Evolutionary conservation across 2,329 filamentous ascomycete genomes (phyloP).

Genomic region (Sarocladium strictum): DNA sequence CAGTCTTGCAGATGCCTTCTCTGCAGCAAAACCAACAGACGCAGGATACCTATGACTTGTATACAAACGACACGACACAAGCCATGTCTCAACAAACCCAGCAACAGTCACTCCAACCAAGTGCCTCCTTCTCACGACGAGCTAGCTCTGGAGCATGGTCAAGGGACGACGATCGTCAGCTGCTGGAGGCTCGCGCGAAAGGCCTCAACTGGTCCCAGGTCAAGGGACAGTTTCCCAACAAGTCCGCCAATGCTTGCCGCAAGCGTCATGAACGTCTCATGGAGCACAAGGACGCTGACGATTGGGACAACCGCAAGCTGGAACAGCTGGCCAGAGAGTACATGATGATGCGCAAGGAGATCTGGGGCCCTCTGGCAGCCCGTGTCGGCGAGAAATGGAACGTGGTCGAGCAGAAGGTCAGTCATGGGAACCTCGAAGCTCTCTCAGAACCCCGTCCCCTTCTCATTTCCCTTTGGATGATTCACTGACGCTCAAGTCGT

Average conservation of each 20-base stretch:
- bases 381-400: conserved; percentile 78
- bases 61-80: conserved; percentile 30
- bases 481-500: conserved; percentile 11
- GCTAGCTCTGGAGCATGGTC: conserved; percentile 66
- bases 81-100: not conserved
- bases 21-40: conserved; percentile 24
- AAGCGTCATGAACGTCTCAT: conserved; percentile 83
- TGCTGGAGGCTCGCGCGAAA: conserved; percentile 65
- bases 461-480: not conserved
- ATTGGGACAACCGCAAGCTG: conserved; percentile 73
- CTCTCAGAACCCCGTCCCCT: not conserved
- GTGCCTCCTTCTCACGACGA: conserved; percentile 34
- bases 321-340: conserved; percentile 73
- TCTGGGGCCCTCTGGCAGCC: conserved; percentile 72
- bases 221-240: conserved; percentile 67
- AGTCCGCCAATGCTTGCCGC: conserved; percentile 78
- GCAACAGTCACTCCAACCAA: conserved; percentile 22
- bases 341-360: conserved; percentile 71
- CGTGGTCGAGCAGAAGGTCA: conserved; percentile 57
- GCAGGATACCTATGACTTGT: conserved; percentile 32
- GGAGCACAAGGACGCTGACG: conserved; percentile 66
- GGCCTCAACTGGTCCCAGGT: conserved; percentile 83
- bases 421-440: not conserved
- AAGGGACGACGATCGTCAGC: conserved; percentile 64
- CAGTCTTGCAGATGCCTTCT: conserved; percentile 22